phyloP scores from a whole-genome alignment of 2,329 filamentous ascomycete genomes.

The Rhynchosporium graminicola region DNA sequence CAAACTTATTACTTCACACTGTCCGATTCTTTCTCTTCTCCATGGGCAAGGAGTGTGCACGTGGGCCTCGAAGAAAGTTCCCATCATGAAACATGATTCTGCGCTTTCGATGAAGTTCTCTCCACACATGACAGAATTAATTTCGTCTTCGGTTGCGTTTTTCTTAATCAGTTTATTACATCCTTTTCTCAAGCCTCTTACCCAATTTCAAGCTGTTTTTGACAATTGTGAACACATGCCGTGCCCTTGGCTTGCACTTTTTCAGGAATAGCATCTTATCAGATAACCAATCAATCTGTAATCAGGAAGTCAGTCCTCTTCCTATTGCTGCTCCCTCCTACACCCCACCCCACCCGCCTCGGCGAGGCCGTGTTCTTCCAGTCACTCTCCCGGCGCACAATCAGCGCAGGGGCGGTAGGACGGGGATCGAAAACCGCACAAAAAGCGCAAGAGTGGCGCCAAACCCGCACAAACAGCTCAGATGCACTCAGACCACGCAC shows the following conservation, averaged over 20 bases:
- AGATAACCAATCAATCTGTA: constrained; percentile 11
- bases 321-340: background rate
- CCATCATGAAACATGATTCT: too few relatives aligned
- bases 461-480: constrained; percentile 2
- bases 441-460: constrained; percentile 5
- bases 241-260: background rate
- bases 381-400: background rate
- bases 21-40: too few relatives aligned
- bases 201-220: background rate
- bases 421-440: background rate
- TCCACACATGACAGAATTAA: too few relatives aligned
- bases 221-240: background rate
- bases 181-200: background rate
- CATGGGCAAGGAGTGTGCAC: too few relatives aligned
- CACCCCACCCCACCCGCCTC: background rate
- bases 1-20: too few relatives aligned
- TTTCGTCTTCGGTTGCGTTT: too few relatives aligned
- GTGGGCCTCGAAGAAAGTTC: too few relatives aligned
- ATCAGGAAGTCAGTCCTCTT: background rate
- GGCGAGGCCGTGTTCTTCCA: background rate
- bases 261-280: background rate
- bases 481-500: constrained; percentile 6
- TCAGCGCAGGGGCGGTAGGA: background rate
- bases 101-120: too few relatives aligned
- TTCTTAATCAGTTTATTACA: background rate